A percentile compares a stretch with the other conserved stretches of the same genome.
Evolutionary conservation across 1,284 basidiomycete species (phyloP).

Genomic region (Apiotrichum veenhuisii): DNA sequence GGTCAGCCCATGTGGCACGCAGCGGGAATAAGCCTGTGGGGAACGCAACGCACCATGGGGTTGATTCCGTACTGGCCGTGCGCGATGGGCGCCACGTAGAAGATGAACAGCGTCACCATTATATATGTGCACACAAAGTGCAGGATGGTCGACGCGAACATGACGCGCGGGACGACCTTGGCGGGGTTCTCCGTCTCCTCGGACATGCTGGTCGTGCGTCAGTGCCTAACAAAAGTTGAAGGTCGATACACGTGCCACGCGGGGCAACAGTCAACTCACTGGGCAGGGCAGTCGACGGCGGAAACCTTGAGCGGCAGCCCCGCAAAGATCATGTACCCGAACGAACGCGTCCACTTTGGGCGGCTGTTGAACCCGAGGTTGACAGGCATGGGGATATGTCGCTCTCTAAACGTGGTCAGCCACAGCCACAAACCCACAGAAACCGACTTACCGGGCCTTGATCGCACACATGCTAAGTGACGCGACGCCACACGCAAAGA

Average conservation of each 20-base stretch:
- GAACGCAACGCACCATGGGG: too few relatives aligned
- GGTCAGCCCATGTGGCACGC: too few relatives aligned
- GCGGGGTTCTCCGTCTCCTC: constrained; percentile 38
- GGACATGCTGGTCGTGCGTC: too few relatives aligned
- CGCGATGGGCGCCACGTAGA: neutral
- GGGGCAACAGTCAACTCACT: too few relatives aligned
- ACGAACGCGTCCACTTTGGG: neutral
- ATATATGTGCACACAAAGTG: constrained; percentile 2
- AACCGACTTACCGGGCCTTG: too few relatives aligned
- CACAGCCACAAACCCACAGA: too few relatives aligned
- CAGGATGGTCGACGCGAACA: constrained; percentile 29
- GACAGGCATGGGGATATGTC: too few relatives aligned
- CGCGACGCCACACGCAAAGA: neutral
- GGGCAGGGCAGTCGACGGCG: neutral
- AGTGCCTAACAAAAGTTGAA: too few relatives aligned
- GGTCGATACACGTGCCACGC: too few relatives aligned
- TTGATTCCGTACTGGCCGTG: neutral
- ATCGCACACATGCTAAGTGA: neutral
- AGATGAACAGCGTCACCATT: neutral
- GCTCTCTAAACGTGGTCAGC: too few relatives aligned
- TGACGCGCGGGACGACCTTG: constrained; percentile 44
- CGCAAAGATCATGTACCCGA: constrained; percentile 1
- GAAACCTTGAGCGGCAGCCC: neutral
- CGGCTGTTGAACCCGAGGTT: neutral
- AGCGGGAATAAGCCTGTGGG: too few relatives aligned